Base-by-base conservation (phyloP, 768 basidiomycete species). In the Tylopilus plumbeoviolaceoides region DNA sequence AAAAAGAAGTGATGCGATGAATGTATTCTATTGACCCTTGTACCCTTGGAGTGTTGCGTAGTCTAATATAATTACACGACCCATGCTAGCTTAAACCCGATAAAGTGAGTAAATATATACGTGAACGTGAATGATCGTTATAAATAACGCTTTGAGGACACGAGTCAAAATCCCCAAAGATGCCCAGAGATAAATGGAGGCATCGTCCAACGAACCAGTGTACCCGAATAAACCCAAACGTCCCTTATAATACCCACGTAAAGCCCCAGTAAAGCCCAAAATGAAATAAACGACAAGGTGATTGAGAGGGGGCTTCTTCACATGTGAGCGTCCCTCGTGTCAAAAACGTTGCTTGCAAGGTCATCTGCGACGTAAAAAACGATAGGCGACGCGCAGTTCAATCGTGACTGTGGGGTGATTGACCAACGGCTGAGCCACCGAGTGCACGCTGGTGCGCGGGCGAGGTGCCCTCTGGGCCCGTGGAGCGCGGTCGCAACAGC, bases 1-100 rank as follows among this genome's bases (percentile, higher is more conserved):
- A 89, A 82, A 76, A 93, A 88, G 74, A 89, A 82, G 73, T 83
- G 65, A 70, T 65, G 18, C 31, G 17, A 30, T 8, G 27, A 25
- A 28, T 39, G 18, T 44, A 35, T 9, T 49, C 33, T 36, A 23
- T 44, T 39, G 51, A 31, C 47, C n/a, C 47, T 17, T 42, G 40
- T 40, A 40, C 39, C 40, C 23, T n/a, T 57, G 41, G 47, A 48
- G 47, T 48, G 51, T 51, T 38, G 42, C 57, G 51, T 50, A 54
- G 21, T 46, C 41, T 52, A 55, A 15, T 57, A 44, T 40, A 42
- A 48, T 39, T 39, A 47, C 60, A 48, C 60, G 56, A 51, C 40
- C n/a, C 4, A 12, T 33, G 11, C 58, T n/a, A 17, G 18, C n/a
- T n/a, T n/a, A n/a, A n/a, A 21, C 11, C 35, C 36, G 53, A 65